Evolutionary conservation across 352 stramenopile species (phyloP), one percentile per base, ranked within the genome.

Genomic region (Globisporangium emineosum): DNA sequence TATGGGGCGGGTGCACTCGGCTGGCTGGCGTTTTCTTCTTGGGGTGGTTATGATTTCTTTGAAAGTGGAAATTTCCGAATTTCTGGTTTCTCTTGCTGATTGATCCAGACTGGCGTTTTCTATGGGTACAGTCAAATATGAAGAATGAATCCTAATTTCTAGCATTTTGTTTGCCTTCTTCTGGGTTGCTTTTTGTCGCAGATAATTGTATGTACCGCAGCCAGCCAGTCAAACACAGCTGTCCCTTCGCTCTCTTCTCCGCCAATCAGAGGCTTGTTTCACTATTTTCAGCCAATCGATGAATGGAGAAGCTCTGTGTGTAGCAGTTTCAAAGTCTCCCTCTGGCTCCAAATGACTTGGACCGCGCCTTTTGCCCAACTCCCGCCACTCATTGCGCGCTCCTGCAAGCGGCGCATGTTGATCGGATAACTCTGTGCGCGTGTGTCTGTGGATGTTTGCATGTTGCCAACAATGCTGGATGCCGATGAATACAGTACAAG

Each of bases 1-100:
- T 29, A 37, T 47, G 53, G 19, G 30, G 5, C 5, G 17, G 19
- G 3, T 17, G 40, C 45, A n/a, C n/a, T n/a, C n/a, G 57, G 57
- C 57, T 63, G 57, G 57, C 42, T 63, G 57, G 57, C 57, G 57
- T 59, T 59, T 30, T 37, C 19, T 25, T 57, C 27, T 55, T 9
- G n/a, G 6, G 51, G 33, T 58, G 6, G 21, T 42, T 35, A 35
- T 58, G 52, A 58, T 0, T 58, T 58, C 40, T 29, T 23, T 15
- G 29, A 32, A 32, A 5, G 17, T 10, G 12, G 40, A 23, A 47
- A 47, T 47, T 47, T 47, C 40, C 4, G 6, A n/a, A 21, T 47
- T 47, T 47, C 40, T 45, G 37, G 37, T 45, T 45, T 45, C 37
- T 45, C 37, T 45, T 45, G 30, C 15, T 45, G 17, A 23, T 47